Evolutionary conservation across 371 early-diverging fungal species (phyloP).

Genomic region (Umbelopsis sp.): DNA sequence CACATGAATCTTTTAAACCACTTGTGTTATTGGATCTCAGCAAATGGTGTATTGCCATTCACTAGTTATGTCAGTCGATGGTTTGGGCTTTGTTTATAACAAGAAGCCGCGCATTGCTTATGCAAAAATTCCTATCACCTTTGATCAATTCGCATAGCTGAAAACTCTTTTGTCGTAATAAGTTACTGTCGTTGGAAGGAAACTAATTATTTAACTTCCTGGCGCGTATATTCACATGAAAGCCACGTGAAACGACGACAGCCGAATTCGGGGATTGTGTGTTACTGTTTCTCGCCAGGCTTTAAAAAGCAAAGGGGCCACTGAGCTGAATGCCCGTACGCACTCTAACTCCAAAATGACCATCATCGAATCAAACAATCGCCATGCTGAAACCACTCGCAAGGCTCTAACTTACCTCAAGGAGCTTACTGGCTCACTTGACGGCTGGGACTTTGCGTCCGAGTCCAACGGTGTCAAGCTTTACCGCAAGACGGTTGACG

Average conservation of each 20-base stretch:
- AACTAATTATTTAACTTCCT: too few relatives aligned
- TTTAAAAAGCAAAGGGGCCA: slow-evolving; percentile 40
- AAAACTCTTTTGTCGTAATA: too few relatives aligned
- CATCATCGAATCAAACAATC: slow-evolving; percentile 28
- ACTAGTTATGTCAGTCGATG: too few relatives aligned
- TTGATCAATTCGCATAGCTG: too few relatives aligned
- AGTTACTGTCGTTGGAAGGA: too few relatives aligned
- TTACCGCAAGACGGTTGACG: slow-evolving; percentile 29
- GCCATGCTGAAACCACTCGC: slow-evolving; percentile 27
- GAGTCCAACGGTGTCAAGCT: slow-evolving; percentile 34
- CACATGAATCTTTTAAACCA: slow-evolving; percentile 16
- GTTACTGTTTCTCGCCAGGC: slow-evolving; percentile 13
- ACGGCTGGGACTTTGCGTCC: slow-evolving; percentile 32
- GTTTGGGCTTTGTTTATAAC: too few relatives aligned
- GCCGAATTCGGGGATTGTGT: slow-evolving; percentile 18
- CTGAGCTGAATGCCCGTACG: neutral
- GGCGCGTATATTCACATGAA: slow-evolving; percentile 4
- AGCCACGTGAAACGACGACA: slow-evolving; percentile 7
- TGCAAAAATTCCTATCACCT: too few relatives aligned
- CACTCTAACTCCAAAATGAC: slow-evolving; percentile 24
- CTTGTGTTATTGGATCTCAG: neutral
- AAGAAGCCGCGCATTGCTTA: too few relatives aligned
- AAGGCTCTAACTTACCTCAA: slow-evolving; percentile 30
- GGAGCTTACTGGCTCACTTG: slow-evolving; percentile 24
- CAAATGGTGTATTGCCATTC: neutral